A percentile compares a stretch with the other conserved stretches of the same genome.
Conservation (phyloP, 1,284 basidiomycete genomes). For the Macrocystidia cucumis region DNA sequence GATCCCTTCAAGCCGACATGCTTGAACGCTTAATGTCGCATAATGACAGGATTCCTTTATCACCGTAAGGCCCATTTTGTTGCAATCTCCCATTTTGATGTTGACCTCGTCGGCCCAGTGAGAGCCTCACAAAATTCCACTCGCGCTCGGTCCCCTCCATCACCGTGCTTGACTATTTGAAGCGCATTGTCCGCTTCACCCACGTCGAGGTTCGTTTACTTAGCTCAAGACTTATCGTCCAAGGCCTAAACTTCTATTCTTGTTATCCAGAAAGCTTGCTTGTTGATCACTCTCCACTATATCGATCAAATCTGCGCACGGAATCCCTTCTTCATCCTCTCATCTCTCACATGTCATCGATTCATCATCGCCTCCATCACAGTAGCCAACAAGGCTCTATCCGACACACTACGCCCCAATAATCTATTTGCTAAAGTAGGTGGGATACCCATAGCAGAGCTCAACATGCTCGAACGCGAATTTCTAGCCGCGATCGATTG, state of each 20-base stretch:
- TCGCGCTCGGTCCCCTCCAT: slow-evolving; percentile 84
- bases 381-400: slow-evolving; percentile 85
- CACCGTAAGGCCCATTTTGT: slow-evolving; percentile 47
- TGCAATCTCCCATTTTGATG: slow-evolving; percentile 7
- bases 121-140: slow-evolving; percentile 89
- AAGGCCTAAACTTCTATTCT: slow-evolving; percentile 5
- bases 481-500: slow-evolving; percentile 88
- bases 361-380: slow-evolving; percentile 89
- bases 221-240: slow-evolving; percentile 5
- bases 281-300: slow-evolving; percentile 86
- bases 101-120: slow-evolving; percentile 32
- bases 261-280: slow-evolving; percentile 66
- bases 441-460: slow-evolving; percentile 82
- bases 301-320: slow-evolving; percentile 91
- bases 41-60: slow-evolving; percentile 88
- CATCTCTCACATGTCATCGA: slow-evolving; percentile 91
- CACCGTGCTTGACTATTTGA: slow-evolving; percentile 81
- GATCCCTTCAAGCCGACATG: slow-evolving; percentile 70
- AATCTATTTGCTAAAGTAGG: slow-evolving; percentile 90
- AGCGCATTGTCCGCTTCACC: slow-evolving; percentile 86
- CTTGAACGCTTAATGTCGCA: slow-evolving; percentile 85
- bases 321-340: slow-evolving; percentile 81
- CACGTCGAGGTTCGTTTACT: slow-evolving; percentile 72
- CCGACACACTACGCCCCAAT: slow-evolving; percentile 91
- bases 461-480: slow-evolving; percentile 90